Evolutionary conservation across 2,329 filamentous ascomycete species (phyloP).

Genomic region (Coniella vitis): DNA sequence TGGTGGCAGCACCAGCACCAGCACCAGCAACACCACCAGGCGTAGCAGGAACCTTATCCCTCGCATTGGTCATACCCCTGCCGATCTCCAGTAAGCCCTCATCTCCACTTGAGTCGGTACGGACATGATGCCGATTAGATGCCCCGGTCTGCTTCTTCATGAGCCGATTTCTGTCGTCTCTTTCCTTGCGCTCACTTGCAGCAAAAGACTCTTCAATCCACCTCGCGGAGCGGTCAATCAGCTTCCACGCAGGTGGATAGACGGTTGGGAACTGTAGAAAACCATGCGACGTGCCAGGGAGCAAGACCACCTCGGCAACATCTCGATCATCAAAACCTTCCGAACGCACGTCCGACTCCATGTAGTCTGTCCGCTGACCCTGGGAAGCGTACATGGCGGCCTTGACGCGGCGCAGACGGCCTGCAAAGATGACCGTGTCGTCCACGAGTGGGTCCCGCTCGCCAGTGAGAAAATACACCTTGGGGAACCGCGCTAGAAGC

Average conservation of each 20-base stretch:
- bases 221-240: conserved; percentile 67
- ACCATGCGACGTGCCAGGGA: conserved; percentile 86
- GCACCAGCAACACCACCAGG: too few relatives aligned
- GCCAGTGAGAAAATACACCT: conserved; percentile 88
- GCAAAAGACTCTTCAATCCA: conserved; percentile 80
- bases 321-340: conserved; percentile 65
- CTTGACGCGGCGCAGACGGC: conserved; percentile 75
- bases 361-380: conserved; percentile 47
- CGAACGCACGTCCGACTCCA: conserved; percentile 34
- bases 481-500: conserved; percentile 80
- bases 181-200: conserved; percentile 37
- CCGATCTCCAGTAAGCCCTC: conserved; percentile 85
- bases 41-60: conserved; percentile 13
- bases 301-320: conserved; percentile 72
- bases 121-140: conserved; percentile 37
- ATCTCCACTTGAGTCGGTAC: conserved; percentile 62
- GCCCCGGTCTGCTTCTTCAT: conserved; percentile 15
- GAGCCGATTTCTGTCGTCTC: conserved; percentile 22
- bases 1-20: neutral
- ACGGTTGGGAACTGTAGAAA: conserved; percentile 87
- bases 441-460: conserved; percentile 94
- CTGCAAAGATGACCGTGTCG: conserved; percentile 94
- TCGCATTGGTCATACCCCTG: conserved; percentile 57
- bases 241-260: conserved; percentile 85
- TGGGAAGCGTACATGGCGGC: conserved; percentile 42